Conservation (phyloP, 2,329 filamentous ascomycete species). For the Exophiala oligosperma region DNA sequence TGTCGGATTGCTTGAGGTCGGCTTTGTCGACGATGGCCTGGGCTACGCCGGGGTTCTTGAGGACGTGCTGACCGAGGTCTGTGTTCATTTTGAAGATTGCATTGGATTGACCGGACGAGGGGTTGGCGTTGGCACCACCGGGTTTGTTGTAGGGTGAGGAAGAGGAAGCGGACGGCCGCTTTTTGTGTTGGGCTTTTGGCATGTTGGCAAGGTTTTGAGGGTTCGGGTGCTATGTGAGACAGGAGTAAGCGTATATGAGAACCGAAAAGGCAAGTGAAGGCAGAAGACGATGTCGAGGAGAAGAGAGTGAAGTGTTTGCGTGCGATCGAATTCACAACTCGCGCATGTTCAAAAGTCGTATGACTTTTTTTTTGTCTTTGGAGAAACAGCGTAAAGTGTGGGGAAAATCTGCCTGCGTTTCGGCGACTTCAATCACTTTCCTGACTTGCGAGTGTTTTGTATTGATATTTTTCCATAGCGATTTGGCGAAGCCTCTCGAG, state of each 20-base stretch:
- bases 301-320: background rate
- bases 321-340: background rate
- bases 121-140: constrained; percentile 35
- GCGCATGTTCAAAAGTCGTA: too few species aligned
- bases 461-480: too few species aligned
- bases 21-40: constrained; percentile 84
- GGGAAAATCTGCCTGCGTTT: background rate
- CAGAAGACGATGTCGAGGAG: background rate
- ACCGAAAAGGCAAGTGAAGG: too few species aligned
- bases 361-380: too few species aligned
- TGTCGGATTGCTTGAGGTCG: constrained; percentile 82
- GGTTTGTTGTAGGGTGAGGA: background rate
- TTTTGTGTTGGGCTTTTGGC: constrained; percentile 56
- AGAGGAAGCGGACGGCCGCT: constrained; percentile 36
- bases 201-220: constrained; percentile 36
- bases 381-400: too few species aligned
- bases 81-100: constrained; percentile 98
- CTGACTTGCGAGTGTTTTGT: too few species aligned
- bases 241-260: too few species aligned
- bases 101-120: constrained; percentile 51
- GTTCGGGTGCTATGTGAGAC: too few species aligned
- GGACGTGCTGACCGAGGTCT: constrained; percentile 83
- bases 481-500: background rate
- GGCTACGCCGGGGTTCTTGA: constrained; percentile 87
- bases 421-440: too few species aligned